phyloP scores from a whole-genome alignment of 352 stramenopile genomes.

The Plasmopara halstedii region DNA sequence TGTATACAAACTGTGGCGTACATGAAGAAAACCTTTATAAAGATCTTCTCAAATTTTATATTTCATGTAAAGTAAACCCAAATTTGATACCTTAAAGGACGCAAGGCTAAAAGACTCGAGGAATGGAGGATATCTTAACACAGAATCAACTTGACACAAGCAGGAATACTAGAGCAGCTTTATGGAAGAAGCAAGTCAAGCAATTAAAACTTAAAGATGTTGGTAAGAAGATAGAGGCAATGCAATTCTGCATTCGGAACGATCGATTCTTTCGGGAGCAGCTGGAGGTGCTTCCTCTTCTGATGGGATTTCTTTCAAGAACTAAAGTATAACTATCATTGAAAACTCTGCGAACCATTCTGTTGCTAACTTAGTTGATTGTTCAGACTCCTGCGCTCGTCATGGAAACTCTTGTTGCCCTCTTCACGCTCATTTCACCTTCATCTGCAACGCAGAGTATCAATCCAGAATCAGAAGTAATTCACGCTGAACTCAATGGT shows the following conservation, averaged over 20 bases:
- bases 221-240: slow-evolving; percentile 50
- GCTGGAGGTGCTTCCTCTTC: slow-evolving; percentile 37
- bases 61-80: no score
- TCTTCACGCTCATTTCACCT: slow-evolving; percentile 24
- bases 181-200: slow-evolving; percentile 54
- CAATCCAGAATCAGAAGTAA: slow-evolving; percentile 3
- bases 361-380: background rate
- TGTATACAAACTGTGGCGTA: no score
- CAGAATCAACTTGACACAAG: slow-evolving; percentile 12
- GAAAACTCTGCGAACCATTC: background rate
- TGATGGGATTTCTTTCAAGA: slow-evolving; percentile 40
- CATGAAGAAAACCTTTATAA: no score
- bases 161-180: slow-evolving; percentile 11
- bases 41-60: no score
- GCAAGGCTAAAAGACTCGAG: background rate
- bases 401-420: slow-evolving; percentile 22
- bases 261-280: slow-evolving; percentile 50
- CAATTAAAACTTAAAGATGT: slow-evolving; percentile 61
- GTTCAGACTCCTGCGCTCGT: slow-evolving; percentile 28
- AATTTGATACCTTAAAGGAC: no score
- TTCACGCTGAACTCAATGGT: slow-evolving; percentile 42
- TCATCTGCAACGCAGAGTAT: background rate
- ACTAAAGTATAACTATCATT: slow-evolving; percentile 36
- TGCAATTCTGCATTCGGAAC: slow-evolving; percentile 43
- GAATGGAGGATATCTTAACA: slow-evolving; percentile 13